phyloP scores from a whole-genome alignment of 2,329 filamentous ascomycete species.

The Diaporthe amygdali region DNA sequence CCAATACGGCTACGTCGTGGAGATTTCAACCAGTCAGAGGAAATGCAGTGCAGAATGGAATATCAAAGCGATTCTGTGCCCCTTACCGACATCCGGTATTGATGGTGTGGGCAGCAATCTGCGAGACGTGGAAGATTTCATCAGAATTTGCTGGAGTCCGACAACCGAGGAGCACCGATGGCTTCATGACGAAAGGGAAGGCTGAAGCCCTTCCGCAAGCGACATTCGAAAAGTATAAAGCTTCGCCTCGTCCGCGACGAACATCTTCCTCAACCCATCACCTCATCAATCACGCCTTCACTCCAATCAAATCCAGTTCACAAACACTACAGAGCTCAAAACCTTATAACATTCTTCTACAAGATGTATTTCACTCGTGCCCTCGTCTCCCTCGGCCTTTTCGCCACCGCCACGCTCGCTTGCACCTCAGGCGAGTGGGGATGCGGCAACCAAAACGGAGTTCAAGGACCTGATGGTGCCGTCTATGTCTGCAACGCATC shows the following conservation, averaged over 20 bases:
- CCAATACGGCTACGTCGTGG: neutral
- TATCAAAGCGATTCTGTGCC: neutral
- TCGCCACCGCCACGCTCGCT: slow-evolving; percentile 7
- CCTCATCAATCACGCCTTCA: neutral
- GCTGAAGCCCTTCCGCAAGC: neutral
- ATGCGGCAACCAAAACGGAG: slow-evolving; percentile 18
- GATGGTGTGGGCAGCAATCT: neutral
- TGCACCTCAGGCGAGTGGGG: slow-evolving; percentile 6
- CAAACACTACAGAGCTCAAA: no score
- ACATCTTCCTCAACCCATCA: neutral
- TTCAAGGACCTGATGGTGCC: slow-evolving; percentile 14
- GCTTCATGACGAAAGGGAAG: rapidly evolving
- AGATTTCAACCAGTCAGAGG: neutral
- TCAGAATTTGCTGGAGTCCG: neutral
- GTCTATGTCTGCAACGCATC: slow-evolving; percentile 17
- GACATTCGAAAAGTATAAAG: neutral
- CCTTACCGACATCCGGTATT: neutral
- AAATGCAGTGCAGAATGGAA: no score
- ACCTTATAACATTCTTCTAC: neutral
- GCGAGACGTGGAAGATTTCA: neutral
- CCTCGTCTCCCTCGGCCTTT: slow-evolving; percentile 3
- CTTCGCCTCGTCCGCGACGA: neutral
- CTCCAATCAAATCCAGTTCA: no score
- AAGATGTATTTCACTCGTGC: slow-evolving; percentile 17
- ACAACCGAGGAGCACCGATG: no score